These are phyloP conservation scores for Spinacia oleracea DNA, from an alignment of 179 eudicot species.

Conservation along the genomic window DNA sequence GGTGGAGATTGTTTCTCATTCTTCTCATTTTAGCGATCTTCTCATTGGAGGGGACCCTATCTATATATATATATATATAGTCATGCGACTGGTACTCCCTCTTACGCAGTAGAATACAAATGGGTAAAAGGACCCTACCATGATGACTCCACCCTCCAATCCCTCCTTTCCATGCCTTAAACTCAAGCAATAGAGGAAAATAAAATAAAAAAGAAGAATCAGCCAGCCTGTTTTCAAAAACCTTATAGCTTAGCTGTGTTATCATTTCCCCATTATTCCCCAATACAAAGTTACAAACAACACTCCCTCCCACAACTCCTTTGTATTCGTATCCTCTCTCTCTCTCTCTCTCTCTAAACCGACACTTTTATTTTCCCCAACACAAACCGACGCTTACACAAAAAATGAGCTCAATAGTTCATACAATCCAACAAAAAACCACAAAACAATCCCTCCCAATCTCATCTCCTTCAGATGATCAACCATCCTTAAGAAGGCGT, in stretches of 20 bases:
- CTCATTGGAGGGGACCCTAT: too few relatives aligned
- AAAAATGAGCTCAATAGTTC: slow-evolving; percentile 12
- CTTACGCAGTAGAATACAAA: too few relatives aligned
- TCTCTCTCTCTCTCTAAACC: not conserved
- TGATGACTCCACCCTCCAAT: slow-evolving; percentile 14
- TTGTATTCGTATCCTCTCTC: too few relatives aligned
- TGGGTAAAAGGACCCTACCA: slow-evolving; percentile 11
- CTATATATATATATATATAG: too few relatives aligned
- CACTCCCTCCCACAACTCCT: not conserved
- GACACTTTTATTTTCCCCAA: not conserved
- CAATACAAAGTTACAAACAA: too few relatives aligned
- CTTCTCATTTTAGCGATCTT: too few relatives aligned
- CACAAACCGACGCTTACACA: not conserved
- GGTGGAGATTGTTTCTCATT: too few relatives aligned
- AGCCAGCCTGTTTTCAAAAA: slow-evolving; percentile 13
- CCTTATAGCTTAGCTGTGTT: not conserved
- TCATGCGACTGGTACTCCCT: too few relatives aligned
- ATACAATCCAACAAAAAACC: slow-evolving; percentile 8
- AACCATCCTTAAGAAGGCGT: slow-evolving; percentile 21
- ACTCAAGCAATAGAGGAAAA: not conserved
- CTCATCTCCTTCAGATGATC: slow-evolving; percentile 23
- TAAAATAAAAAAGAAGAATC: not conserved
- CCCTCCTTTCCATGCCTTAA: not conserved
- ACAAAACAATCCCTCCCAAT: slow-evolving; percentile 26
- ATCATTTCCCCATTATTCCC: not conserved